These are phyloP conservation scores for Myrica gale DNA, from an alignment of 306 rosid species.

Conservation along the genomic window DNA sequence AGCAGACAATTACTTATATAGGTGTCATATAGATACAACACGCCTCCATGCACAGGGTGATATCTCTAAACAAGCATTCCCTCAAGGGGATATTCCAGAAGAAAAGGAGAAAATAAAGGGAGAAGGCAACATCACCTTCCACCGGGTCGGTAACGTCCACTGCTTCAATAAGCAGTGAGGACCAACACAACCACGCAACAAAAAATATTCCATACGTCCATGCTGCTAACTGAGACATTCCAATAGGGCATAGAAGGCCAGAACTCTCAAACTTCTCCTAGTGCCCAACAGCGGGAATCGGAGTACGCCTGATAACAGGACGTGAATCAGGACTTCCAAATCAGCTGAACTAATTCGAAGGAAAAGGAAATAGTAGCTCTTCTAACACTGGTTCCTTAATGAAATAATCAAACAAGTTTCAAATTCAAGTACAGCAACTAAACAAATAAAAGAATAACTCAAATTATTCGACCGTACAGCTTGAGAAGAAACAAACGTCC, in stretches of 20 bases:
- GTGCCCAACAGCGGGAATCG: neutral
- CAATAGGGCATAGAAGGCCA: neutral
- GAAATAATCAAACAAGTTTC: neutral
- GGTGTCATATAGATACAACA: neutral
- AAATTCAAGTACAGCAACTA: neutral
- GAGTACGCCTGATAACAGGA: conserved; percentile 27
- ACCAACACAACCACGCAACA: conserved; percentile 30
- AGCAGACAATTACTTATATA: neutral
- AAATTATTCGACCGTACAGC: neutral
- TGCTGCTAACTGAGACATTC: conserved; percentile 35
- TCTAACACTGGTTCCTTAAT: no score
- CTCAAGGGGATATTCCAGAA: neutral
- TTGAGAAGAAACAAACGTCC: neutral
- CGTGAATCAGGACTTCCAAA: neutral
- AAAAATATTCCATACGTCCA: conserved; percentile 27
- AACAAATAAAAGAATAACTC: neutral
- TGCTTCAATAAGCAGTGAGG: conserved; percentile 23
- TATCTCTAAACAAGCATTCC: neutral
- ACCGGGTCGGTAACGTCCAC: conserved; percentile 30
- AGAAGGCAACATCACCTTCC: conserved; percentile 38
- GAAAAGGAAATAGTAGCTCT: neutral
- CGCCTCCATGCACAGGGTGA: neutral
- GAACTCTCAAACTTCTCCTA: neutral
- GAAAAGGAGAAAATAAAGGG: neutral
- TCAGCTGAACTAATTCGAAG: conserved; percentile 3